Percentiles rank a stretch among this genome's conserved stretches.
These are phyloP conservation scores for Suaeda aralocaspica DNA, from an alignment of 148 eudicot species.

Conservation along the genomic window DNA sequence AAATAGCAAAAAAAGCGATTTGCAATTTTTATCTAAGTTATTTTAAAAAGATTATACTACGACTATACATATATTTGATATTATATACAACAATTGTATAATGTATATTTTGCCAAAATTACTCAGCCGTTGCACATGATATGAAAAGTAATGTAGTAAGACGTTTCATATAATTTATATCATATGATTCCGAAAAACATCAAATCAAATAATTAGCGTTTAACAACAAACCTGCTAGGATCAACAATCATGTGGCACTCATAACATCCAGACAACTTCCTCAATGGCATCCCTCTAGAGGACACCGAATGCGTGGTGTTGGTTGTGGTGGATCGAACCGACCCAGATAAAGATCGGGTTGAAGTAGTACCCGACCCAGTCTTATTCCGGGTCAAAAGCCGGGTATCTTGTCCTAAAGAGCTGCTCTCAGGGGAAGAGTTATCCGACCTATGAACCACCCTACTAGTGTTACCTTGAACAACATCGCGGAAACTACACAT, in stretches of 20 bases:
- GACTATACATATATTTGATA: too few relatives aligned
- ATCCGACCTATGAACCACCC: slow-evolving; percentile 83
- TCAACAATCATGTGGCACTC: slow-evolving; percentile 84
- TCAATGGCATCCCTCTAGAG: slow-evolving; percentile 60
- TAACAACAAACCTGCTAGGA: slow-evolving; percentile 55
- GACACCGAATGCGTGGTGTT: slow-evolving; percentile 27
- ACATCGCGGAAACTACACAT: slow-evolving; percentile 73
- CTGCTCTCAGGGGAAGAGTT: slow-evolving; percentile 73
- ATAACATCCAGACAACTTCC: slow-evolving; percentile 83
- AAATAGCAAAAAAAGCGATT: too few relatives aligned
- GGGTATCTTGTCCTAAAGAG: slow-evolving; percentile 46
- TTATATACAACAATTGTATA: not conserved
- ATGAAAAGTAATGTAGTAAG: too few relatives aligned
- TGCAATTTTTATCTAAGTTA: too few relatives aligned
- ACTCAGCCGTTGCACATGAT: too few relatives aligned
- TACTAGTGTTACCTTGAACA: slow-evolving; percentile 54
- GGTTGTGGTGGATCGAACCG: slow-evolving; percentile 38
- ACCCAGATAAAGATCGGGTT: slow-evolving; percentile 34
- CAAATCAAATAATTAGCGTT: not conserved
- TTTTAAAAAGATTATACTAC: not conserved
- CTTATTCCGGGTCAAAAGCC: slow-evolving; percentile 31
- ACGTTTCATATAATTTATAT: too few relatives aligned
- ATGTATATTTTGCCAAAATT: not conserved
- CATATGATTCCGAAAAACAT: not conserved
- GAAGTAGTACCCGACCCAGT: slow-evolving; percentile 28